These are phyloP conservation scores for Solanum dulcamara DNA, from an alignment of 257 asterid species.

Conservation along the genomic window DNA sequence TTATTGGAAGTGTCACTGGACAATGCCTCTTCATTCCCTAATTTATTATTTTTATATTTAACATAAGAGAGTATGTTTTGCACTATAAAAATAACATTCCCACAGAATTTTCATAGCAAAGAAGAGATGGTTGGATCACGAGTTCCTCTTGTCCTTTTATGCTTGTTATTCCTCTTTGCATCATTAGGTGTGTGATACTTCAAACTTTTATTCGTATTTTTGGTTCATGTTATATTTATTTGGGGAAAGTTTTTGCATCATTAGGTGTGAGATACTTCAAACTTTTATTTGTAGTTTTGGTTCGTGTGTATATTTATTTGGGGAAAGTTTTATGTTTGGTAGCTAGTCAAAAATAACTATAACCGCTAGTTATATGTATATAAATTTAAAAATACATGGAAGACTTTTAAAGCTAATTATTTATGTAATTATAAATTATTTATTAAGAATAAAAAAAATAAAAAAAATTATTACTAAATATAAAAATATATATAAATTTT, in stretches of 20 bases:
- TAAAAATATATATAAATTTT: no score
- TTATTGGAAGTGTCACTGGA: not conserved
- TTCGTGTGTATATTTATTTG: no score
- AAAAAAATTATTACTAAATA: no score
- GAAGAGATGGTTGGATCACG: not conserved
- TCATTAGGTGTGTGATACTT: not conserved
- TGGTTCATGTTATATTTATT: no score
- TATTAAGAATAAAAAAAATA: no score
- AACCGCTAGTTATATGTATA: no score
- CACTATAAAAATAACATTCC: not conserved
- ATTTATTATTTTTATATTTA: no score
- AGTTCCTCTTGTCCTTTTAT: not conserved
- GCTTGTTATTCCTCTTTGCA: not conserved
- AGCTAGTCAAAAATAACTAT: not conserved
- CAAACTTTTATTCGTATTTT: not conserved
- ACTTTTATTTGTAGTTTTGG: not conserved
- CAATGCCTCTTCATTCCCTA: not conserved
- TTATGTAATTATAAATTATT: no score
- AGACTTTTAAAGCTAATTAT: no score
- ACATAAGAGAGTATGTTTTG: not conserved
- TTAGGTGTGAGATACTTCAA: not conserved
- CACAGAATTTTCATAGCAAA: not conserved
- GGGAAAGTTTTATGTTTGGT: no score
- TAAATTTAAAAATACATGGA: no score
- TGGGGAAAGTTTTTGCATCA: not conserved